Percentiles rank a stretch among this genome's conserved stretches.
phyloP scores from a whole-genome alignment of 164 flowering plant species.

The Saururus chinensis region DNA sequence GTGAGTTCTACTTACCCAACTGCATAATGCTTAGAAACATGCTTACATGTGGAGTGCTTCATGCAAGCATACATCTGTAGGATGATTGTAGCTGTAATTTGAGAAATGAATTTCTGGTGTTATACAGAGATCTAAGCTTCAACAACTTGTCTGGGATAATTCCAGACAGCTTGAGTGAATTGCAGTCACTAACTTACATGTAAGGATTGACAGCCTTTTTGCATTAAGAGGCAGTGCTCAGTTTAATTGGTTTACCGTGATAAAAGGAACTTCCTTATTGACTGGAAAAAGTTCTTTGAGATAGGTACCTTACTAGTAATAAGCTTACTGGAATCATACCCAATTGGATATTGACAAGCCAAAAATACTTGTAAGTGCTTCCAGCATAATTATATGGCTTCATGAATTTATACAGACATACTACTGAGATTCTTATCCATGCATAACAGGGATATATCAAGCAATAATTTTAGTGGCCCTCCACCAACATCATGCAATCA shows the following conservation, averaged over 20 bases:
- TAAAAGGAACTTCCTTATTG: not conserved
- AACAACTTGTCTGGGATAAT: not conserved
- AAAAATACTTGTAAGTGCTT: not conserved
- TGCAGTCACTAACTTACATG: not conserved
- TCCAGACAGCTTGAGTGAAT: not conserved
- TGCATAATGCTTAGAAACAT: too few relatives aligned
- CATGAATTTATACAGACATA: not conserved
- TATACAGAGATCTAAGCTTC: not conserved
- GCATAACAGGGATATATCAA: not conserved
- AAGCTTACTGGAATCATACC: constrained; percentile 1
- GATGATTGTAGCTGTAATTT: too few relatives aligned
- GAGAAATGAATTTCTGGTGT: not conserved
- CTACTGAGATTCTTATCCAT: not conserved
- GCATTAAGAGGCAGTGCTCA: not conserved
- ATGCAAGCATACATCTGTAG: not conserved
- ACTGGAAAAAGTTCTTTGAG: not conserved
- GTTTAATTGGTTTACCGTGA: not conserved
- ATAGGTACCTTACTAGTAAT: not conserved
- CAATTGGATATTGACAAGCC: not conserved
- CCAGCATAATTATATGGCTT: not conserved
- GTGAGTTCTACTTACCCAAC: not conserved
- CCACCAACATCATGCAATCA: not conserved
- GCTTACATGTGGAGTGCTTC: not conserved
- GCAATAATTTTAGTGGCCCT: not conserved
- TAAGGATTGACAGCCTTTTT: not conserved